phyloP scores from a whole-genome alignment of 306 rosid genomes.

The Fagus crenata region DNA sequence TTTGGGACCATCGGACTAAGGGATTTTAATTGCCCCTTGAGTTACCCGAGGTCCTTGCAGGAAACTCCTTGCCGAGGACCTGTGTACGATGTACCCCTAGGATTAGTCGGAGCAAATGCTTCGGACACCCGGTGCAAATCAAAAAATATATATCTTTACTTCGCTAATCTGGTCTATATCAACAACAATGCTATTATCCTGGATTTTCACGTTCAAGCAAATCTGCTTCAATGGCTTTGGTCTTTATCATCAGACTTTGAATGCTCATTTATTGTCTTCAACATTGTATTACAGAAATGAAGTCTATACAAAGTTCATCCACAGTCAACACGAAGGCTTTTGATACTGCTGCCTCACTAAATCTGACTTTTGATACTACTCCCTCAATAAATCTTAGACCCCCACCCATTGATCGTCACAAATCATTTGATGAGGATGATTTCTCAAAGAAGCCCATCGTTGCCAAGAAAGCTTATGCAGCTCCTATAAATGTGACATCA shows the following conservation, averaged over 20 bases:
- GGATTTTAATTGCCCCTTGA: too few relatives aligned
- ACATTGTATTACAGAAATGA: slow-evolving; percentile 60
- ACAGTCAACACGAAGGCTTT: slow-evolving; percentile 60
- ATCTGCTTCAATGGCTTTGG: slow-evolving; percentile 5
- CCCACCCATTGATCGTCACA: slow-evolving; percentile 86
- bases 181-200: slow-evolving; percentile 15
- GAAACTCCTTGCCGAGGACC: too few relatives aligned
- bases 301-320: slow-evolving; percentile 56
- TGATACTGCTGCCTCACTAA: slow-evolving; percentile 53
- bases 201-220: neutral
- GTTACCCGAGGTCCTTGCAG: too few relatives aligned
- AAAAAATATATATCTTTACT: too few relatives aligned
- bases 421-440: slow-evolving; percentile 78
- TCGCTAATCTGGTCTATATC: slow-evolving; percentile 19
- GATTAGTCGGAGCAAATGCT: too few relatives aligned
- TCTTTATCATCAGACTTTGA: neutral
- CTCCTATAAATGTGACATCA: slow-evolving; percentile 67
- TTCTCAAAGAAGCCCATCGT: slow-evolving; percentile 52
- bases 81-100: too few relatives aligned
- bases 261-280: slow-evolving; percentile 8
- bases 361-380: slow-evolving; percentile 59
- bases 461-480: slow-evolving; percentile 51
- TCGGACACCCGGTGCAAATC: too few relatives aligned
- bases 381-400: slow-evolving; percentile 72
- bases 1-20: too few relatives aligned